Percentiles rank a stretch among this genome's conserved stretches.
These are phyloP conservation scores for Seminavis robusta DNA, from an alignment of 108 stramenopile species.

Conservation along the genomic window DNA sequence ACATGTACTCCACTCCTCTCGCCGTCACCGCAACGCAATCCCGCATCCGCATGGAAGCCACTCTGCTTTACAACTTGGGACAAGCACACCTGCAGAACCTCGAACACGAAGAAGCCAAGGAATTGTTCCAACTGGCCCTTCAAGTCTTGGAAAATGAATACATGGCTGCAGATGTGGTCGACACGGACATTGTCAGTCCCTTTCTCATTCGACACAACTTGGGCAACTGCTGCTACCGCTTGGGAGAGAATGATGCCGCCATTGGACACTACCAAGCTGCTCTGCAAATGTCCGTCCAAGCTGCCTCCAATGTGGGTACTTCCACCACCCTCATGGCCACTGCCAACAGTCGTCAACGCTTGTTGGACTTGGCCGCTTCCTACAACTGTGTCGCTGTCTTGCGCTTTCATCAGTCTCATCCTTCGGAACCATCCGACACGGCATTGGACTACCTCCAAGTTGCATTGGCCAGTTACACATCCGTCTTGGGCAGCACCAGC, in stretches of 20 bases:
- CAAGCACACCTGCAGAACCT: slow-evolving; percentile 51
- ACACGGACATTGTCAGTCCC: not conserved
- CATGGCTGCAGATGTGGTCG: not conserved
- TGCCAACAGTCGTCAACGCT: not conserved
- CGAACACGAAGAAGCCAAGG: slow-evolving; percentile 30
- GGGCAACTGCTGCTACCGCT: slow-evolving; percentile 46
- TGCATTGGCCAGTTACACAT: no score
- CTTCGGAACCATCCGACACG: no score
- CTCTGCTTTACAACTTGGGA: slow-evolving; percentile 59
- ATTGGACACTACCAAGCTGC: slow-evolving; percentile 26
- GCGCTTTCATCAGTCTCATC: no score
- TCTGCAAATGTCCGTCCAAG: not conserved
- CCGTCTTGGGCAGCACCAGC: no score
- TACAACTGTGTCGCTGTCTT: slow-evolving; percentile 45
- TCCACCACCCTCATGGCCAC: no score
- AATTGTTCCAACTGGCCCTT: slow-evolving; percentile 33
- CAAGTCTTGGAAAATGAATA: not conserved
- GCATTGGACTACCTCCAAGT: no score
- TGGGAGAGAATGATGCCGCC: slow-evolving; percentile 40
- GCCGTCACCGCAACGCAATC: no score
- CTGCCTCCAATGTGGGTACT: not conserved
- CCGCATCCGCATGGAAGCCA: no score
- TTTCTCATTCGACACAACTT: slow-evolving; percentile 33
- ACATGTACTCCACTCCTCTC: no score
- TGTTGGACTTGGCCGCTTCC: slow-evolving; percentile 9